These are phyloP conservation scores for Ogataea zsoltii DNA, from an alignment of 805 yeast genomes.

Conservation along the genomic window DNA sequence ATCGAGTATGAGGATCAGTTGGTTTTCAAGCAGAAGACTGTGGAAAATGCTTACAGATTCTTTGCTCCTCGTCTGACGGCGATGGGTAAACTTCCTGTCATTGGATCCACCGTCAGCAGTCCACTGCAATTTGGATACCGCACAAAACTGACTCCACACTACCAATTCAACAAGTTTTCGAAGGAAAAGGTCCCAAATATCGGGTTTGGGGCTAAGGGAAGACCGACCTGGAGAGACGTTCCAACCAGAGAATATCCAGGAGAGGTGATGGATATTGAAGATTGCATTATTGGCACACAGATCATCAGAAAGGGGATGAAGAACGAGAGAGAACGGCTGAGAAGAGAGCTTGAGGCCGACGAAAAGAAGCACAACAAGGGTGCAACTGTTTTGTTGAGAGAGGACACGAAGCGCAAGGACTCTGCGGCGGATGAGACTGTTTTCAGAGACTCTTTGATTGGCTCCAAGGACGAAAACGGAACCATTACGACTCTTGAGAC, in stretches of 20 bases:
- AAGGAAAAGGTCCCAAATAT: slow-evolving; percentile 54
- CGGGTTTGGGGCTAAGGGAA: slow-evolving; percentile 88
- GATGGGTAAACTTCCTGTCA: slow-evolving; percentile 51
- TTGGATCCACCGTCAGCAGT: slow-evolving; percentile 53
- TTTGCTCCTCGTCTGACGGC: slow-evolving; percentile 61
- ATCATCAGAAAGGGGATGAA: slow-evolving; percentile 73
- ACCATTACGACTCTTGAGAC: slow-evolving; percentile 40
- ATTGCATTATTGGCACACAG: slow-evolving; percentile 84
- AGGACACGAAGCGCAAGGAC: slow-evolving; percentile 51
- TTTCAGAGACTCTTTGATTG: slow-evolving; percentile 40
- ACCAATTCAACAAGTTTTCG: slow-evolving; percentile 63
- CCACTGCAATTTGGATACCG: slow-evolving; percentile 79
- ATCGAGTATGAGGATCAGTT: slow-evolving; percentile 74
- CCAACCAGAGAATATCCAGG: slow-evolving; percentile 41
- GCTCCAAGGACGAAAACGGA: slow-evolving; percentile 44
- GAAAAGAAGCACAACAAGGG: slow-evolving; percentile 52
- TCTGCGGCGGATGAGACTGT: slow-evolving; percentile 7
- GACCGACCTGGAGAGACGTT: slow-evolving; percentile 63
- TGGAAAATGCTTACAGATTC: slow-evolving; percentile 76
- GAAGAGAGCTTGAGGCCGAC: slow-evolving; percentile 35
- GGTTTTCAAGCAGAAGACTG: slow-evolving; percentile 67
- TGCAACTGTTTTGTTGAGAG: slow-evolving; percentile 84
- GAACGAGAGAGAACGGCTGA: slow-evolving; percentile 63
- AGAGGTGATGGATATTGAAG: slow-evolving; percentile 92
- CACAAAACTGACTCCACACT: slow-evolving; percentile 95